Evolutionary conservation across 179 eudicot genomes (phyloP), one percentile per base, ranked within the genome.

Genomic region (Silene noctiflora): DNA sequence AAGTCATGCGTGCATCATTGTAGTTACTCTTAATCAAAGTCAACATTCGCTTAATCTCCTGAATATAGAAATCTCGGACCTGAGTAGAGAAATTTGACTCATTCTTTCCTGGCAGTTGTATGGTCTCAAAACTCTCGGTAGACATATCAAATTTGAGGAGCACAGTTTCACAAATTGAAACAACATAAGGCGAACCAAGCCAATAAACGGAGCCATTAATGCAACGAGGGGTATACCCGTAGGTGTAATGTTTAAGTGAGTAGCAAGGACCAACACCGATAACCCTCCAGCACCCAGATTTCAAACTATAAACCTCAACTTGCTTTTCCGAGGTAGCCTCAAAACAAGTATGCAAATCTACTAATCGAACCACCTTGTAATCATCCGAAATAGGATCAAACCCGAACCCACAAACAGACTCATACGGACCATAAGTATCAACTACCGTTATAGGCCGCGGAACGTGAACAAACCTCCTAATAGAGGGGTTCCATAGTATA

Each of bases 131-230:
- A 39, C 14, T 19, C 71, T 67, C 71, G 14, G 14, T 0, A 3
- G 71, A 67, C 71, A 67, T 5, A 39, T 67, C 46, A 33, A 67
- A 67, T 39, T 67, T 35, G 24, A 67, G 25, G 8, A 67, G 42
- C 19, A 27, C 69, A 29, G 1, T 31, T 9, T 67, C 25, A 61
- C 22, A 19, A 1, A 17, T 29, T 29, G 33, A 29, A 29, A 1
- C 4, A 21, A 8, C 55, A 42, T 13, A 13, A 17, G 12, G 20
- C 17, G 12, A 1, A 19, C 17, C 55, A 0, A 68, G 16, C 72
- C 72, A 68, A 42, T 68, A 53, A 39, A 68, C 72, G 16, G 27
- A 39, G 11, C 56, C 72, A n/a, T 42, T 22, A 19, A 39, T 4
- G n/a, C 39, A 42, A 35, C 71, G 42, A 19, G 71, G 46, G 8